These are phyloP conservation scores for Anthracocystis setariae DNA, from an alignment of 1,284 basidiomycete species.

Conservation along the genomic window DNA sequence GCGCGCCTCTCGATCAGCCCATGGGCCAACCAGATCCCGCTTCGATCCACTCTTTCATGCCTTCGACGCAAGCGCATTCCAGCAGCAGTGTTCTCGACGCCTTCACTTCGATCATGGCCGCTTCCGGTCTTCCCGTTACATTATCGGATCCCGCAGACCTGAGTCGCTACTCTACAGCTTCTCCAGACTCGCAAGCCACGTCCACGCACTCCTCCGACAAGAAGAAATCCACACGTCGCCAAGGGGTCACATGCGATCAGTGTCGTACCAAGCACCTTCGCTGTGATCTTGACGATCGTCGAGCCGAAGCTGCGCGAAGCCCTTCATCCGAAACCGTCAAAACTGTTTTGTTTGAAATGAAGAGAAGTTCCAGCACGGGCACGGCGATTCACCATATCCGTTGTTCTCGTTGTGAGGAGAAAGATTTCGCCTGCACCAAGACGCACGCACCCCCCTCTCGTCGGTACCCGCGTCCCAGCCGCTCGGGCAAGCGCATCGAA, in stretches of 20 bases:
- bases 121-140: conserved; percentile 19
- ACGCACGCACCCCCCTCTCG: conserved; percentile 55
- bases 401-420: conserved; percentile 58
- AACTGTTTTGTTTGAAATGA: conserved; percentile 26
- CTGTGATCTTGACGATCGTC: conserved; percentile 55
- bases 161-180: conserved; percentile 3
- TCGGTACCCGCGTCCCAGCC: conserved; percentile 58
- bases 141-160: conserved; percentile 3
- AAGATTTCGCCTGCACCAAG: conserved; percentile 57
- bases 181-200: conserved; percentile 22
- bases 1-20: conserved; percentile 3
- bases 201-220: conserved; percentile 22
- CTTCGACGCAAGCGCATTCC: conserved; percentile 7
- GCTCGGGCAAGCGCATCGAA: conserved; percentile 65
- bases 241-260: conserved; percentile 59
- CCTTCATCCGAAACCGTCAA: conserved; percentile 21
- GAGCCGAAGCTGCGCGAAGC: conserved; percentile 26
- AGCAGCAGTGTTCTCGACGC: conserved; percentile 4
- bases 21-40: conserved; percentile 9
- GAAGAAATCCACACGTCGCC: conserved; percentile 45
- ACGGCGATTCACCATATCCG: conserved; percentile 42
- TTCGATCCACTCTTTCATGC: conserved; percentile 7
- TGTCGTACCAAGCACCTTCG: conserved; percentile 62
- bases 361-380: conserved; percentile 25
- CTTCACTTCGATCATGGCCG: conserved; percentile 11